Base-by-base conservation (phyloP, 1,139 yeast genomes). In the Yamadazyma atmosphaerica region DNA sequence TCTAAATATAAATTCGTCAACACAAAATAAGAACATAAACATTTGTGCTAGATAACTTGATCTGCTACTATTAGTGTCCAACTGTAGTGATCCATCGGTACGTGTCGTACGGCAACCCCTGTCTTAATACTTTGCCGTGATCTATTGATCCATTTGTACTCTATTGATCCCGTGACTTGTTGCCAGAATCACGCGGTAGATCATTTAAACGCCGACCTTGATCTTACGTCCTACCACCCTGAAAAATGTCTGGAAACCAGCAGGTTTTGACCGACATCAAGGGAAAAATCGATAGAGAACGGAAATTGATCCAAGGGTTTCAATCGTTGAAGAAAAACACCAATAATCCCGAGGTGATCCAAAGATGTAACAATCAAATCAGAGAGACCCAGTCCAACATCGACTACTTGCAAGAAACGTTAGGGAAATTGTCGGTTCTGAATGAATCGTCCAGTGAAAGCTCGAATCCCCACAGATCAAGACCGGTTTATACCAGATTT, bases 351-450 rank as follows among this genome's bases (percentile, higher is more conserved):
- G 81, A 79, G 47, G 96, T 90, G 35, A 89, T 90, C 51, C 95
- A 88, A 56, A 81, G 86, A 58, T 90, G 98, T 68, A 90, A 88
- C 61, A 82, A 90, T 26, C 88, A 84, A 54, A 89, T 92, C 51
- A 73, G 94, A 46, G 98, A 92, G 54, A 90, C 97, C 2, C 90
- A 88, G 55, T 82, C 87, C 47, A 90, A 90, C 62, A 86, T 92
- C 49, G 92, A 87, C 50, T 92, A 90, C 53, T 74, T 92, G 46
- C 86, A 84, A 54, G 87, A 86, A 42, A 83, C 92, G 6, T 69
- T 92, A 54, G 71, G 74, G 36, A 86, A 86, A 50, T 65, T 89
- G 39, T 72, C 75, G 40, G 47, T 78, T 33, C 41, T 40, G 4
- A 34, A 35, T 29, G 28, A 44, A 11, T 33, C 43, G 17, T 39